Evolutionary conservation across 2,329 filamentous ascomycete genomes (phyloP).

Genomic region (Penicillium crustosum): DNA sequence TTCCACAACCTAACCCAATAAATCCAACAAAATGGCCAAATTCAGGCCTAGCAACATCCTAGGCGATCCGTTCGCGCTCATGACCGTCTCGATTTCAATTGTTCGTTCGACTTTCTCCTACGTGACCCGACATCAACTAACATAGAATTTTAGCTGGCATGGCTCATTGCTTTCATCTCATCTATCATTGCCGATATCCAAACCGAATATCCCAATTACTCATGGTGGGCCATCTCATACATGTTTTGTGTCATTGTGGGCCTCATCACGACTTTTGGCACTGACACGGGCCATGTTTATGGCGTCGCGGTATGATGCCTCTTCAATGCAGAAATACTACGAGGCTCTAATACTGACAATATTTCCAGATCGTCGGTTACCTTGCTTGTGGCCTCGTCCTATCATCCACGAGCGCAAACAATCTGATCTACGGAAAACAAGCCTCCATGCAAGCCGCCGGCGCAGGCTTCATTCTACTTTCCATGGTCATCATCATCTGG

Average conservation of each 20-base stretch:
- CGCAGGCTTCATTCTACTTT: constrained; percentile 89
- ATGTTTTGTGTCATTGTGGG: constrained; percentile 80
- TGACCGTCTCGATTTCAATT: constrained; percentile 85
- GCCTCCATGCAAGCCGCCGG: constrained; percentile 77
- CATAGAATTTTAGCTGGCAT: constrained; percentile 68
- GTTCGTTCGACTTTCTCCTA: constrained; percentile 57
- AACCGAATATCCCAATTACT: constrained; percentile 72
- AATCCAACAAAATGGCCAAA: constrained; percentile 44
- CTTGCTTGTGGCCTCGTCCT: constrained; percentile 79
- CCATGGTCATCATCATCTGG: constrained; percentile 93
- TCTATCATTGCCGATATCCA: constrained; percentile 69
- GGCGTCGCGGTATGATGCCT: constrained; percentile 69
- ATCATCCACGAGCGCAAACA: constrained; percentile 81
- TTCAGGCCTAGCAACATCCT: constrained; percentile 86
- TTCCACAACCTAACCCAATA: constrained; percentile 15
- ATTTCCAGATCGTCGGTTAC: constrained; percentile 73
- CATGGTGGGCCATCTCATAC: constrained; percentile 89
- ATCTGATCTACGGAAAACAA: constrained; percentile 73
- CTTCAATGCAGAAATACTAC: neutral
- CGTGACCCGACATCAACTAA: constrained; percentile 19
- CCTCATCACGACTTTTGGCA: constrained; percentile 78
- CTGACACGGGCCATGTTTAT: constrained; percentile 81
- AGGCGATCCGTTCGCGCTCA: constrained; percentile 92
- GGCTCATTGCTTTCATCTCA: constrained; percentile 87
- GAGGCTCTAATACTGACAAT: constrained; percentile 27